These are phyloP conservation scores for Aspergillus sp. DNA, from an alignment of 2,329 filamentous ascomycete genomes.

Conservation along the genomic window DNA sequence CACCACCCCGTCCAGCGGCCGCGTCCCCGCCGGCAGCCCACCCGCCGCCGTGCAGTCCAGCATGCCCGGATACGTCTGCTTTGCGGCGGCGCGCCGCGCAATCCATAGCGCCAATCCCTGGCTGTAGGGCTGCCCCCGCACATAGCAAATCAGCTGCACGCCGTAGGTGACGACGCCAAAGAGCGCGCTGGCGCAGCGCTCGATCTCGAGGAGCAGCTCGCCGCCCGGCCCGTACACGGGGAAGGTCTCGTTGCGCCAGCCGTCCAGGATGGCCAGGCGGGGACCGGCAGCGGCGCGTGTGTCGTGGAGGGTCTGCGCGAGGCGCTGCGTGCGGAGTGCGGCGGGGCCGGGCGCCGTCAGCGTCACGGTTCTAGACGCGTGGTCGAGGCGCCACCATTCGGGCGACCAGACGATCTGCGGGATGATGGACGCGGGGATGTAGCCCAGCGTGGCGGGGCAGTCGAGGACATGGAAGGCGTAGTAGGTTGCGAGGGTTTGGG, in stretches of 20 bases:
- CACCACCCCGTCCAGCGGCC: conserved; percentile 25
- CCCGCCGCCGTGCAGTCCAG: conserved; percentile 26
- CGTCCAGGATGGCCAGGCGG: background rate
- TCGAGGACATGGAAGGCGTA: conserved; percentile 7
- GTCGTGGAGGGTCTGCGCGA: background rate
- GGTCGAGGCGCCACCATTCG: conserved; percentile 2
- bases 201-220: conserved; percentile 42
- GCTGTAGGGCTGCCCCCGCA: conserved; percentile 2
- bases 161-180: conserved; percentile 46
- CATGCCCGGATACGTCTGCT: conserved; percentile 32
- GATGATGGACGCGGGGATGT: conserved; percentile 3
- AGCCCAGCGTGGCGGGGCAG: background rate
- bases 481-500: background rate
- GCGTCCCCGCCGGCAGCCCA: conserved; percentile 19
- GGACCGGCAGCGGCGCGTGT: background rate
- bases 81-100: conserved; percentile 18
- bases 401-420: background rate
- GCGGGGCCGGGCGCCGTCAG: background rate
- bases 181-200: conserved; percentile 41
- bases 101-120: conserved; percentile 26
- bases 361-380: background rate
- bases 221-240: conserved; percentile 40
- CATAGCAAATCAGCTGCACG: conserved; percentile 43
- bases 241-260: conserved; percentile 44
- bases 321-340: background rate